Evolutionary conservation across 768 basidiomycete species (phyloP), one percentile per base, ranked within the genome.

Genomic region (Coprinopsis cinerea): DNA sequence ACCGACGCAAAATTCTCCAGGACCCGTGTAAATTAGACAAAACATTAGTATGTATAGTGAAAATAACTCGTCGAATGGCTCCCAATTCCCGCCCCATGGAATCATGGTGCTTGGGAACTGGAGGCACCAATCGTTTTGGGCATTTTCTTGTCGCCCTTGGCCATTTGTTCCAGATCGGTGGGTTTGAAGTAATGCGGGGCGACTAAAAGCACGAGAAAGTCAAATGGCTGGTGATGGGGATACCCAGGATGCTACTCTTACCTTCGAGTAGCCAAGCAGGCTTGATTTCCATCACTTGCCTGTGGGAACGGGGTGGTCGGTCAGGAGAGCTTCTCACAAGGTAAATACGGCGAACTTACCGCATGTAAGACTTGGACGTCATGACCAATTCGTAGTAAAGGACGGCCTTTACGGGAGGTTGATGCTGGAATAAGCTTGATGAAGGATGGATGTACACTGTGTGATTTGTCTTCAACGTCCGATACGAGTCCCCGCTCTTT

Each of bases 281-380:
- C 64, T 98, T 97, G 62, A 98, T 97, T 59, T 98, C 96, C 93
- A 98, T 97, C 32, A 93, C 78, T 75, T 97, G 94, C 54, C 90
- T 85, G 55, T 32, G 35, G 51, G 28, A 39, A 11, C 22, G 37
- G n/a, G n/a, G 49, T 44, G 14, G 23, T 37, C 18, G 22, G 11
- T 57, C 2, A 53, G 48, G 32, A 47, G 30, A 44, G 18, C 17
- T 28, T 39, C 22, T 30, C 17, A 26, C 11, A 1, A 25, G 25
- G 18, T 14, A 10, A 46, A 25, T 22, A 54, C 34, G 48, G 34
- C 46, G 14, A 10, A 67, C 76, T 11, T 44, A 82, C 76, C 91
- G 77, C 80, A 97, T 88, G 61, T 96, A 99, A 26, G 96, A 97
- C 68, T 98, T 97, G 32, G 86, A 86, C 6, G 96, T 99, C 79